Base-by-base conservation (phyloP, 106 monocot genomes). In the Dendrobium chrysotoxum region DNA sequence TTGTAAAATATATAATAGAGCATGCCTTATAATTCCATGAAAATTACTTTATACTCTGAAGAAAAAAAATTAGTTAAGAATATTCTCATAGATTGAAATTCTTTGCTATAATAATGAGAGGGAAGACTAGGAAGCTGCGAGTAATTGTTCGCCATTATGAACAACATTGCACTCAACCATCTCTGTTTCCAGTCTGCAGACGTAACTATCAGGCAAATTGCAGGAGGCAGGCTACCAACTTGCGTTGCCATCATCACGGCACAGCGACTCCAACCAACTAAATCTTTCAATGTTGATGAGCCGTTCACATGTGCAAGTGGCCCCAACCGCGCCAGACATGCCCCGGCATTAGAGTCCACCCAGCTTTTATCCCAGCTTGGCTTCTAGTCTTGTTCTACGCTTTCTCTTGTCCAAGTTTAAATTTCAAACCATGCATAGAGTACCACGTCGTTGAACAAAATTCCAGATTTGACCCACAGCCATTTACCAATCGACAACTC, bases 391-490 rank as follows among this genome's bases (percentile, higher is more conserved):
- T 55, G 0, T 15, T 16, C 21, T 16, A 57, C 57, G 44, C 57
- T 57, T 57, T 20, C 57, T 17, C 57, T 57, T 20, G 3, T 20
- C 57, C 57, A 17, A 5, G 57, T 57, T 57, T 4, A 20, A 57
- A 57, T 18, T 7, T 65, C 64, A 65, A 65, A 65, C 64, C n/a
- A 7, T n/a, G 25, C 61, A 23, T 61, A 3, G 61, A 21, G 61
- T 61, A 61, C 64, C 64, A 8, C 64, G 25, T 25, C 64, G 7
- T 65, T 23, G 8, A 26, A 25, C 4, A n/a, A 25, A 65, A 65
- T 25, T 65, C 64, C 64, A 65, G 64, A 65, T n/a, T 65, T 65
- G 64, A 65, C 64, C 64, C 64, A 65, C 25, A 23, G n/a, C 26
- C 64, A 65, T 65, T 65, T 28, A n/a, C 7, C n/a, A n/a, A 65